A percentile compares a stretch with the other conserved stretches of the same genome.
These are phyloP conservation scores for Fusarium caatingaense DNA, from an alignment of 2,329 filamentous ascomycete species.

Conservation along the genomic window DNA sequence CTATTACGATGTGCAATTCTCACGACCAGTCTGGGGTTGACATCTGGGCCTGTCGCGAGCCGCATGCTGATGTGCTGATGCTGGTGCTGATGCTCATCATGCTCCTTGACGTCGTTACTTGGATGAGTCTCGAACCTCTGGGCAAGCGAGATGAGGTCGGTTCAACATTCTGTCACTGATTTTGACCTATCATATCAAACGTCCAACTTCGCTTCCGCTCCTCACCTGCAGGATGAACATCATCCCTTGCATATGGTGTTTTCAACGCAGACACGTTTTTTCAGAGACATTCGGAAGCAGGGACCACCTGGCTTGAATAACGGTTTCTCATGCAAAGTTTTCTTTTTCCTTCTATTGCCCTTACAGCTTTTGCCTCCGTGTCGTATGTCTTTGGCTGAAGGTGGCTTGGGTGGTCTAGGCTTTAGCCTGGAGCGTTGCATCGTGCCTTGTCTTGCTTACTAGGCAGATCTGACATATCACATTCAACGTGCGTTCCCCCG, in stretches of 20 bases:
- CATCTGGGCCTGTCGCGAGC: slow-evolving; percentile 15
- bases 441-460: slow-evolving; percentile 39
- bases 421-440: slow-evolving; percentile 36
- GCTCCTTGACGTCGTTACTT: slow-evolving; percentile 18
- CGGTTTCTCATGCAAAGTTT: slow-evolving; percentile 9
- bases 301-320: slow-evolving; percentile 25
- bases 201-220: not conserved
- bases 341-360: slow-evolving; percentile 4
- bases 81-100: not conserved
- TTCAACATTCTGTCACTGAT: slow-evolving; percentile 1
- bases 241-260: slow-evolving; percentile 18
- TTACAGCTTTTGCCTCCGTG: slow-evolving; percentile 10
- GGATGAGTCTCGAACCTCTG: slow-evolving; percentile 2
- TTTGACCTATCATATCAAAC: slow-evolving; percentile 13
- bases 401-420: slow-evolving; percentile 11
- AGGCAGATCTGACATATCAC: slow-evolving; percentile 43
- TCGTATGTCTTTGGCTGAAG: slow-evolving; percentile 9
- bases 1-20: slow-evolving; percentile 7
- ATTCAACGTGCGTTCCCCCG: slow-evolving; percentile 37
- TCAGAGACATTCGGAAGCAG: slow-evolving; percentile 35
- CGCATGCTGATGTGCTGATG: slow-evolving; percentile 1
- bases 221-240: slow-evolving; percentile 1
- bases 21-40: slow-evolving; percentile 15
- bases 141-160: slow-evolving; percentile 16
- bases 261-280: slow-evolving; percentile 35